Percentiles rank a stretch among this genome's conserved stretches.
phyloP scores from a whole-genome alignment of 1,284 basidiomycete genomes.

The Sporisorium exsertum region DNA sequence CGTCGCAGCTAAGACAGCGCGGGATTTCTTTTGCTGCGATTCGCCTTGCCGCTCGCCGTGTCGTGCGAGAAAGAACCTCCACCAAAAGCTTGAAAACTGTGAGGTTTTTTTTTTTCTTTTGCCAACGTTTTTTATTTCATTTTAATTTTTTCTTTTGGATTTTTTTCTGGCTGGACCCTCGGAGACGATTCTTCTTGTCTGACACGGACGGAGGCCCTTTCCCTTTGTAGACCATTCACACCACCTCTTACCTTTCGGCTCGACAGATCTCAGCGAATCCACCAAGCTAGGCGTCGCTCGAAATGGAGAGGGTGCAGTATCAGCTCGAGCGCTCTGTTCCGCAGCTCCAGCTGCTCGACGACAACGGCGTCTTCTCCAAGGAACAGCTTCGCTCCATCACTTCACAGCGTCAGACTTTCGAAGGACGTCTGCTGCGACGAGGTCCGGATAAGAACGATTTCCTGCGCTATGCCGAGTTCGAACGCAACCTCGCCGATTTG shows the following conservation, averaged over 20 bases:
- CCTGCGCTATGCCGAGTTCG: conserved; percentile 89
- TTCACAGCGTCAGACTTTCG: conserved; percentile 84
- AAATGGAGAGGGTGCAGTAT: conserved; percentile 92
- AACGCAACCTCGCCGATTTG: conserved; percentile 74
- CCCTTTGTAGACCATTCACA: background rate
- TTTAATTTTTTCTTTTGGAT: background rate
- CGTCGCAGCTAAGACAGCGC: background rate
- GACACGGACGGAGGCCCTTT: background rate
- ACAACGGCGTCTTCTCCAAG: conserved; percentile 86
- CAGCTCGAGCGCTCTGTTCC: conserved; percentile 96
- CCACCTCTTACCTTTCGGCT: background rate
- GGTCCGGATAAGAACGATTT: conserved; percentile 88
- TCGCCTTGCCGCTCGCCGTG: background rate
- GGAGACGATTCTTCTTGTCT: background rate
- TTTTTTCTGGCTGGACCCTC: conserved; percentile 1
- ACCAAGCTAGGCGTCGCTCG: background rate
- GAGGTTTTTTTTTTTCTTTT: conserved; percentile 5
- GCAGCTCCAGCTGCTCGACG: conserved; percentile 92
- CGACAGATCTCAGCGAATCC: no score
- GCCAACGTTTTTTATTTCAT: conserved; percentile 1
- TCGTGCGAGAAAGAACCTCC: conserved; percentile 5
- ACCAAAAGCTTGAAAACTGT: background rate
- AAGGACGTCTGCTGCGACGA: conserved; percentile 83
- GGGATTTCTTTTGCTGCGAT: background rate
- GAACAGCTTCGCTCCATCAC: conserved; percentile 80